Base-by-base conservation (phyloP, 352 stramenopile genomes). In the Phytophthora ohioensis region DNA sequence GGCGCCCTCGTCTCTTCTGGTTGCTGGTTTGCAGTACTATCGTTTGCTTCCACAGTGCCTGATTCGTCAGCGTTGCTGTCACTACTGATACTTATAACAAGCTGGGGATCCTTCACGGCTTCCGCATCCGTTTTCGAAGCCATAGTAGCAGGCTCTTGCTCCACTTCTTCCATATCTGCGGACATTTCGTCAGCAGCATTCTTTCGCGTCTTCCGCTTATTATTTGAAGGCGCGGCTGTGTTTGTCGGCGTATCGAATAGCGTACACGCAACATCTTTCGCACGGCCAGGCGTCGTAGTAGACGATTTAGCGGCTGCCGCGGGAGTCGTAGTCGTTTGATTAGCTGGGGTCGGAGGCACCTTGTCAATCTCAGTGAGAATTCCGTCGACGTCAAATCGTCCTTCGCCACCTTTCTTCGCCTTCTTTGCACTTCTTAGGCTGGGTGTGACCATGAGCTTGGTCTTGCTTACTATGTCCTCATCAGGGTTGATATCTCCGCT, bases 211-310 rank as follows among this genome's bases (percentile, higher is more conserved):
- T 64, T 66, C n/a, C 69, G 49, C 53, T 65, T 75, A 27, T 38
- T 75, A 30, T 15, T 67, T 46, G 64, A 57, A 41, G 69, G 43
- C 17, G 47, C n/a, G n/a, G 51, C 54, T 47, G 65, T 48, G 48
- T 75, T 73, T 47, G 82, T 82, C 6, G 84, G 82, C 1, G 84
- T 91, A 57, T 90, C 82, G 48, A 90, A 91, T 8, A 90, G 62
- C 35, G 79, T 88, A 36, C 73, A 82, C 6, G 76, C 53, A 27
- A 79, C 64, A 31, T 81, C 74, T 66, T 81, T 87, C 8, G 62
- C 61, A 12, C 64, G 64, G 27, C 57, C 48, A 39, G 66, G 52
- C 3, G 63, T 66, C 9, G 52, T 36, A 15, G 49, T 68, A 1
- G 64, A 57, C 52, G 42, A 11, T 41, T 74, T 73, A 13, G 60